Conservation (phyloP, 2,329 filamentous ascomycete genomes). For the Botrytis porri region DNA sequence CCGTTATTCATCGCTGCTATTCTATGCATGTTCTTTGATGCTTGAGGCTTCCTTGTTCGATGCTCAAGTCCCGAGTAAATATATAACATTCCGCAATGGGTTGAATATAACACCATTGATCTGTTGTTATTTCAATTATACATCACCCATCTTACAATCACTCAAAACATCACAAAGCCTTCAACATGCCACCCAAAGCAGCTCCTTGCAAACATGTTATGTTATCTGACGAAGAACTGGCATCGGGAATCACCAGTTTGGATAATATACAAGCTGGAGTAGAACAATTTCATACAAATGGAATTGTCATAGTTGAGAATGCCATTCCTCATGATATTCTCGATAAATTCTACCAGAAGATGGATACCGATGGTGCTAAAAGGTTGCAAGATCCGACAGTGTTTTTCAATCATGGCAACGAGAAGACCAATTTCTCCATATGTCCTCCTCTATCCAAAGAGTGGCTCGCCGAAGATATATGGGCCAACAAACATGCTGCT, state of each 20-base stretch:
- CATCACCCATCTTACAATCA: neutral
- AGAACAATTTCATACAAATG: slow-evolving; percentile 14
- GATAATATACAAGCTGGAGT: slow-evolving; percentile 16
- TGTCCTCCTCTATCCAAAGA: slow-evolving; percentile 39
- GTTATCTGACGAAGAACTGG: slow-evolving; percentile 13
- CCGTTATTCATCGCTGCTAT: neutral
- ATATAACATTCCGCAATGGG: neutral
- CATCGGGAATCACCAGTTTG: neutral
- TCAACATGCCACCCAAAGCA: neutral
- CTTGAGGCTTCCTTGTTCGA: neutral
- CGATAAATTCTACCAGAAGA: slow-evolving; percentile 10
- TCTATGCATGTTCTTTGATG: slow-evolving; percentile 6
- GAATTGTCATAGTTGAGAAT: slow-evolving; percentile 16
- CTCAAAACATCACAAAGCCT: neutral
- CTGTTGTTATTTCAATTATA: neutral
- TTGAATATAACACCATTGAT: neutral
- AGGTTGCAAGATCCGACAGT: slow-evolving; percentile 10
- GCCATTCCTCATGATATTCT: slow-evolving; percentile 12
- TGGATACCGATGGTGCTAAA: slow-evolving; percentile 2
- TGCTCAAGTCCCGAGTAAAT: neutral
- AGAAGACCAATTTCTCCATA: slow-evolving; percentile 43
- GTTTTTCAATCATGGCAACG: slow-evolving; percentile 46
- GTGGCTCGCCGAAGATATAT: slow-evolving; percentile 41
- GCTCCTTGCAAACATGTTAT: neutral
- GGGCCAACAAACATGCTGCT: slow-evolving; percentile 40